Evolutionary conservation across 352 stramenopile genomes (phyloP).

Genomic region (Pythium sukuiense): DNA sequence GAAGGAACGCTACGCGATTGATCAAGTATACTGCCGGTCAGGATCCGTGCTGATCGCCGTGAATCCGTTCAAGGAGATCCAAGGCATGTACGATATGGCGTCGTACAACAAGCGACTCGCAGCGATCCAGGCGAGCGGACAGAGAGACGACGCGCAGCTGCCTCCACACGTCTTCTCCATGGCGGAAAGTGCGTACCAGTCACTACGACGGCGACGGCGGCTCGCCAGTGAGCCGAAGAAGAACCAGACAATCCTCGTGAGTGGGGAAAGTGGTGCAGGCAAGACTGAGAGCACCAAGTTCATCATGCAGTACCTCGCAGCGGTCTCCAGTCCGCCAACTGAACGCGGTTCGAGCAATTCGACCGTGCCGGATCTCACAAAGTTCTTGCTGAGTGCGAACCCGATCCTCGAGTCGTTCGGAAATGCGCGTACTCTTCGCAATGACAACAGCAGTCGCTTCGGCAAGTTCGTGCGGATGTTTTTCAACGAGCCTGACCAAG

Average conservation of each 20-base stretch:
- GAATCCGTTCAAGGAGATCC: conserved; percentile 80
- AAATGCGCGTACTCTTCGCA: conserved; percentile 84
- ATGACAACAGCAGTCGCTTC: conserved; percentile 90
- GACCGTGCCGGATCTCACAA: conserved; percentile 17
- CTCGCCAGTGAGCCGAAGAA: conserved; percentile 41
- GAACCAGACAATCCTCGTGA: conserved; percentile 88
- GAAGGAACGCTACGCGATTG: conserved; percentile 62
- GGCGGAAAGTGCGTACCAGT: conserved; percentile 70
- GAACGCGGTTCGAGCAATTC: not conserved
- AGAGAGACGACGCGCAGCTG: conserved; percentile 36
- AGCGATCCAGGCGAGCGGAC: conserved; percentile 16
- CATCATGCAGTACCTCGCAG: conserved; percentile 89
- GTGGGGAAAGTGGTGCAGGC: conserved; percentile 81
- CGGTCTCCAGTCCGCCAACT: conserved; percentile 25
- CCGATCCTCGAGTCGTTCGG: conserved; percentile 91
- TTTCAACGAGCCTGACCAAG: conserved; percentile 45
- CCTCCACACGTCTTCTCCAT: conserved; percentile 84
- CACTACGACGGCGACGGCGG: conserved; percentile 33
- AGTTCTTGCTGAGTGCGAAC: conserved; percentile 78
- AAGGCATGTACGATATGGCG: conserved; percentile 58
- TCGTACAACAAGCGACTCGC: conserved; percentile 33
- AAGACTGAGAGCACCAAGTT: conserved; percentile 91
- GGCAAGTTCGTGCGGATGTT: conserved; percentile 91
- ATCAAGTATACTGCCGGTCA: conserved; percentile 79
- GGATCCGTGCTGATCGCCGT: conserved; percentile 74